A percentile compares a stretch with the other conserved stretches of the same genome.
Evolutionary conservation across 83 land plant species (phyloP).

Genomic region (Picea abies): DNA sequence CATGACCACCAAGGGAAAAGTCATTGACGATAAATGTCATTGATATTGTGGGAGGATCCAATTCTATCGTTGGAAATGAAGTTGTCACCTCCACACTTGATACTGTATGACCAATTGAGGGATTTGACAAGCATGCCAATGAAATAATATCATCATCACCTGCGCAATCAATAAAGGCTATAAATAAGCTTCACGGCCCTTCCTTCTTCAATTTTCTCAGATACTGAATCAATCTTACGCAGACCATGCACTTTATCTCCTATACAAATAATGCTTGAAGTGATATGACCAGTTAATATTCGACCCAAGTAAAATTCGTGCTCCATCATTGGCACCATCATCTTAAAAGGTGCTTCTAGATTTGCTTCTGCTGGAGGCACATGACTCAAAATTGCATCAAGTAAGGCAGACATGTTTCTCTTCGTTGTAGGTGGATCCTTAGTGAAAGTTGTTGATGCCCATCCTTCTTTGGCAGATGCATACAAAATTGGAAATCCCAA

Average conservation of each 20-base stretch:
- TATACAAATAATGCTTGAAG: conserved; percentile 71
- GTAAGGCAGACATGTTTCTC: no score
- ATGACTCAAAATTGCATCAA: no score
- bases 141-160: conserved; percentile 98
- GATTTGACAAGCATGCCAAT: conserved; percentile 81
- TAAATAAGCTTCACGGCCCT: conserved; percentile 50
- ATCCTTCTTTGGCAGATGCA: no score
- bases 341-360: conserved; percentile 78
- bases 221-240: conserved; percentile 33
- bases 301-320: conserved; percentile 87
- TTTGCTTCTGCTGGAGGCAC: conserved; percentile 44
- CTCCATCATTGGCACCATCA: conserved; percentile 99
- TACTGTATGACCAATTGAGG: conserved; percentile 95
- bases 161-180: conserved; percentile 67
- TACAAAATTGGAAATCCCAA: conserved; percentile 91
- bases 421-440: no score
- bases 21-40: conserved; percentile 99
- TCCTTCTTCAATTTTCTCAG: conserved; percentile 64
- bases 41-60: conserved; percentile 99
- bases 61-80: conserved; percentile 78
- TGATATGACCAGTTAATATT: conserved; percentile 88
- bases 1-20: conserved; percentile 95
- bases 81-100: conserved; percentile 76
- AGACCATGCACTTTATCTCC: conserved; percentile 95
- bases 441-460: no score